Evolutionary conservation across 306 rosid genomes (phyloP), one percentile per base, ranked within the genome.

Genomic region (Castanea sativa): DNA sequence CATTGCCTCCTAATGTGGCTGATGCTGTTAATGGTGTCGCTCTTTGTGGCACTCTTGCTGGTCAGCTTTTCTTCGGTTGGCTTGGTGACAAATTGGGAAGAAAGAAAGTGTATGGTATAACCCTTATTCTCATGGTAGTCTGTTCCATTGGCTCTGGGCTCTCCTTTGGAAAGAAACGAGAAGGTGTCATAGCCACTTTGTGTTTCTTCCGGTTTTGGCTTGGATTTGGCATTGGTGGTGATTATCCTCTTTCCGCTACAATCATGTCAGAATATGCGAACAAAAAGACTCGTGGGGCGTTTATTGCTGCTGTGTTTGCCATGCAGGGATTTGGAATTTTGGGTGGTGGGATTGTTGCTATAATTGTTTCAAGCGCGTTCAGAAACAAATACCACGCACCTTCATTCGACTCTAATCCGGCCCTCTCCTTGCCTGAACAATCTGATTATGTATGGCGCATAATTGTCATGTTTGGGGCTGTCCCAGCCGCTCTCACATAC

Each of bases 211-310:
- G 78, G 6, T 74, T 74, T 5, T 74, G 78, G 78, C 53, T 56
- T n/a, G 78, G 78, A 29, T 74, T 74, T 35, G 78, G 78, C 5
- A 74, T 74, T 21, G 78, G 78, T 23, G 78, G 78, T 20, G 78
- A 74, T 18, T 74, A 74, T 30, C 78, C 68, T 0, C 78, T 74
- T 74, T 74, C 69, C 3, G 78, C 78, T 9, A 74, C 78, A 8
- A 74, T 74, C 21, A 74, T 74, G 78, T 74, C 78, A 0, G 78
- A 74, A 23, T 74, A 74, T 16, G 78, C 78, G 2, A 74, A 74
- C 49, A 74, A 74, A 59, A 74, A 21, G 69, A 74, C 78, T 58
- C 78, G 78, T 32, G 78, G 78, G n/a, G 78, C 78, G 16, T 74
- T 74, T 59, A 74, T 56, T 19, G 78, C 78, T 6, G 68, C 68